Base-by-base conservation (phyloP, 495 filamentous ascomycete species). In the Chaetomium tenue region DNA sequence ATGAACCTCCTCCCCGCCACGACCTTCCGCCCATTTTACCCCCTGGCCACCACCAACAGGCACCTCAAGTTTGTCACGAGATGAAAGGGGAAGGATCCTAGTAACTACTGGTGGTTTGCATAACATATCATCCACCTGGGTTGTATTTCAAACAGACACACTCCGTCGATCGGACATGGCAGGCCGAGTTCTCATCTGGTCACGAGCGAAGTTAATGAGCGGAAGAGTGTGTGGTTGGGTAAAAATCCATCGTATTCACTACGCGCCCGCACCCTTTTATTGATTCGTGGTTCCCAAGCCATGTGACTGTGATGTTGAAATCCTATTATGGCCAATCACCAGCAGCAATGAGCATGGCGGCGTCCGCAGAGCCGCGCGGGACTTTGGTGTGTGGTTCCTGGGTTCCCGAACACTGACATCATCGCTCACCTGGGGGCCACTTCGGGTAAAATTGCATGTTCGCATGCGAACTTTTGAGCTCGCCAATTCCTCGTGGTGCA, bases 331-430 rank as follows among this genome's bases (percentile, higher is more conserved):
- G 52, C 52, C 25, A 55, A 55, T 55, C 52, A 33, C 25, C 28
- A 22, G 15, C 26, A n/a, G 5, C 51, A 16, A 1, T 22, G 52
- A 33, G 7, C 7, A 52, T 33, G 26, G 7, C 30, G 52, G n/a
- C 26, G 51, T 16, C 18, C 13, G 58, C 58, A 60, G 58, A 60
- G 58, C 58, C 58, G 58, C 58, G 58, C 58, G 58, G 58, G 18
- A 60, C 46, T 50, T 50, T 11, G 5, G 16, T 50, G 2, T 39
- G 44, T 51, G 44, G 58, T 58, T n/a, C 28, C 28, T 30, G 26
- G n/a, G n/a, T n/a, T n/a, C 37, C 7, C 5, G 26, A 48, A 46
- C 26, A 60, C 46, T 60, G 58, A 60, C 58, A 50, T 60, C 58
- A 60, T 60, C 46, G 44, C 47, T 33, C 5, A 37, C 33, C 33